Conservation (phyloP, 2,329 filamentous ascomycete genomes). For the Fusarium torulosum region DNA sequence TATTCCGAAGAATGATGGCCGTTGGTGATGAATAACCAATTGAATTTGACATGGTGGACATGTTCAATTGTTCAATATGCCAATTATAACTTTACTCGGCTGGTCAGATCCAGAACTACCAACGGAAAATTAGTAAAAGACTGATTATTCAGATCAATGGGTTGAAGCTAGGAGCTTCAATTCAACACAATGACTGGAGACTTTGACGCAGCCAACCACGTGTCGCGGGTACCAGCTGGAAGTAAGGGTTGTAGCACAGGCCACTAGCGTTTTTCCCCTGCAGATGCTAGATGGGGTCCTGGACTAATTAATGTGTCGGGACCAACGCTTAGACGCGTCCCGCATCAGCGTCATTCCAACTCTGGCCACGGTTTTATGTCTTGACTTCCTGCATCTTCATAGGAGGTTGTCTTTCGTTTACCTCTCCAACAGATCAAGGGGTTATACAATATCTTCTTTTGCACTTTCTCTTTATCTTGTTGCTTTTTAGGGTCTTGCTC, state of each 20-base stretch:
- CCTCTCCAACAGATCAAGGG: slow-evolving; percentile 10
- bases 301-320: not conserved
- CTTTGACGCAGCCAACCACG: slow-evolving; percentile 26
- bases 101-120: not conserved
- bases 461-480: not conserved
- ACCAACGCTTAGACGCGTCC: slow-evolving; percentile 30
- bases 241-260: slow-evolving; percentile 24
- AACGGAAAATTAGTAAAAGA: too few relatives aligned
- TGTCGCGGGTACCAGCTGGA: slow-evolving; percentile 2
- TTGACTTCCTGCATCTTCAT: slow-evolving; percentile 18
- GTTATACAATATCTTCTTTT: not conserved
- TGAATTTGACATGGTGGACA: not conserved
- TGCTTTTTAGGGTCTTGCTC: not conserved
- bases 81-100: too few relatives aligned
- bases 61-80: not conserved
- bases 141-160: too few relatives aligned
- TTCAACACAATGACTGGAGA: slow-evolving; percentile 8
- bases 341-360: slow-evolving; percentile 34
- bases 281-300: slow-evolving; percentile 8
- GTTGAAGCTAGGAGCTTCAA: slow-evolving; percentile 7
- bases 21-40: not conserved
- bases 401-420: slow-evolving; percentile 18
- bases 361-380: slow-evolving; percentile 45
- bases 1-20: not conserved
- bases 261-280: slow-evolving; percentile 27